Base-by-base conservation (phyloP, 805 yeast species). In the Candida lessepsii region DNA sequence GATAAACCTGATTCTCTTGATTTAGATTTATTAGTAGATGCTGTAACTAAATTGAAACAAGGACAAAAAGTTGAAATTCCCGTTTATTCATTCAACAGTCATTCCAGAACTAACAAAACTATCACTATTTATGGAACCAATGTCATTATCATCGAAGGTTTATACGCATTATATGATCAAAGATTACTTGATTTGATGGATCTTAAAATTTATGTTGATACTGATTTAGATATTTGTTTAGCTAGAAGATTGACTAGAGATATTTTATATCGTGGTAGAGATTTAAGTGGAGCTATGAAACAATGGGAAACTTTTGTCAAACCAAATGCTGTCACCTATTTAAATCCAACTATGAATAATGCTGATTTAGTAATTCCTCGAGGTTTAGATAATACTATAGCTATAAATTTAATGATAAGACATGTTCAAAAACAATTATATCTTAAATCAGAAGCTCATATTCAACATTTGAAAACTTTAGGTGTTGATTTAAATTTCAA, bases 271-370 rank as follows among this genome's bases (percentile, higher is more conserved):
- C 70, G 99, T 45, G 96, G 95, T 1, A 70, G 99, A 44, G 96
- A 90, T 51, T 66, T 90, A 25, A 70, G 65, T 4, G 95, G 96
- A 1, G 84, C 90, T 13, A 73, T 93, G 44, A 74, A 78, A 49
- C 99, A 93, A 56, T 93, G 98, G 98, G 82, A 86, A 47, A 61
- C 68, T 18, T 90, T 82, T 59, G 99, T 93, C 19, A 93, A 91
- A 59, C 99, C 99, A 5, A 87, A 88, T 58, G 89, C 95, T 7
- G 89, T 82, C 17, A 64, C 80, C 29, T 77, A 74, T 50, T 83
- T 91, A 11, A 75, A 72, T 39, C 93, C 95, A 1, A 84, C 95
- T 0, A 76, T 84, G 81, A 68, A 75, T 33, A 70, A 71, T 41
- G 96, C 98, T 0, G 95, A 93, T 58, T 73, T 91, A 43, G 80